Conservation (phyloP, 2,329 filamentous ascomycete genomes). For the Xylaria sp. region DNA sequence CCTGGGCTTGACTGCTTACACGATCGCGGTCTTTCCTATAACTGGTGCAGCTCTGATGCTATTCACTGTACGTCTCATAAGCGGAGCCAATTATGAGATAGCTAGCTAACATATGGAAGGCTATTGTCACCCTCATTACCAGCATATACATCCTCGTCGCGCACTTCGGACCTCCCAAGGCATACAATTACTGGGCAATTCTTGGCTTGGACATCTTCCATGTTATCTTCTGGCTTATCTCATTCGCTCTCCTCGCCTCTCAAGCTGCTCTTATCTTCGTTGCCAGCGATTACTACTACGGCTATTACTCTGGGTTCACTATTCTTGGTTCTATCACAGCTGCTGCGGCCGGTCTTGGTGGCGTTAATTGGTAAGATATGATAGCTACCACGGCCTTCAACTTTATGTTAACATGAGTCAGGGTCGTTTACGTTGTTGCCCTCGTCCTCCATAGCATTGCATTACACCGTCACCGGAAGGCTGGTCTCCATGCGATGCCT, state of each 20-base stretch:
- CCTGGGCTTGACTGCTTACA: conserved; percentile 61
- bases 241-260: conserved; percentile 56
- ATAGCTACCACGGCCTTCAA: background rate
- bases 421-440: conserved; percentile 56
- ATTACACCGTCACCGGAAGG: conserved; percentile 58
- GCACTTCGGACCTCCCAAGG: conserved; percentile 53
- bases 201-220: conserved; percentile 63
- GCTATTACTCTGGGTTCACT: conserved; percentile 43
- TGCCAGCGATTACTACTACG: conserved; percentile 44
- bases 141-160: conserved; percentile 61
- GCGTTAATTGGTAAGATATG: conserved; percentile 56
- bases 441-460: conserved; percentile 56
- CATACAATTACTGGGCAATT: conserved; percentile 66
- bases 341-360: conserved; percentile 55
- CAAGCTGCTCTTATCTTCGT: conserved; percentile 47
- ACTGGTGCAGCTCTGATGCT: conserved; percentile 47
- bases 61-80: conserved; percentile 55
- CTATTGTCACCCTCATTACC: conserved; percentile 57
- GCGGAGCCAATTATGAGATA: background rate
- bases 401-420: conserved; percentile 42
- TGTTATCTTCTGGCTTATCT: conserved; percentile 63
- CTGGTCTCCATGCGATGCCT: conserved; percentile 56
- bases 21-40: conserved; percentile 50
- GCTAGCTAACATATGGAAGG: conserved; percentile 44
- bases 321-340: conserved; percentile 47